Evolutionary conservation across 208 protist species (phyloP).

Genomic region (Crithidia brevicula): DNA sequence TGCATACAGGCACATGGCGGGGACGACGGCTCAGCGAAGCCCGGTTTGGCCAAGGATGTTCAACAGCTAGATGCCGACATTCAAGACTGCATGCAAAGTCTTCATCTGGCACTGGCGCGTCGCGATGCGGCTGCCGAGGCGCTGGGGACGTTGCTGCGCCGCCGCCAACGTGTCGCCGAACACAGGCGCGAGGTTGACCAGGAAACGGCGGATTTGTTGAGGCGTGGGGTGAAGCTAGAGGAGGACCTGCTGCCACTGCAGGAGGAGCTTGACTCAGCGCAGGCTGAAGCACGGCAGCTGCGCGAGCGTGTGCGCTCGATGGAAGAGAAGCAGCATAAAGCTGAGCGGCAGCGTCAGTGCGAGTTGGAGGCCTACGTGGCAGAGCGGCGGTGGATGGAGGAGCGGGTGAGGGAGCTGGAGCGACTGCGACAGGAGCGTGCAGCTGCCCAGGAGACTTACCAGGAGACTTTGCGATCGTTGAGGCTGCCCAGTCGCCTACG

Average conservation of each 20-base stretch:
- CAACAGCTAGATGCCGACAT: not conserved
- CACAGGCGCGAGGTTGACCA: not conserved
- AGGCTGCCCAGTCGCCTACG: not conserved
- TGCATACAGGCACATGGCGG: no score
- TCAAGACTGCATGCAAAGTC: not conserved
- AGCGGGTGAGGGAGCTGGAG: not conserved
- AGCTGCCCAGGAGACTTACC: not conserved
- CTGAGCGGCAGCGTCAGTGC: slow-evolving; percentile 1
- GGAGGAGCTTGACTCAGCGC: slow-evolving; percentile 1
- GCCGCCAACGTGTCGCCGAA: not conserved
- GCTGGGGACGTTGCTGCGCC: not conserved
- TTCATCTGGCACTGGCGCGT: slow-evolving; percentile 13
- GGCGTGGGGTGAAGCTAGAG: not conserved
- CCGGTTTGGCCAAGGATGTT: not conserved
- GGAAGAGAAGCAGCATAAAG: not conserved
- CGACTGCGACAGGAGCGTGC: not conserved
- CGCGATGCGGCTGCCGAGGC: slow-evolving; percentile 4
- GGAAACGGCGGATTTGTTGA: not conserved
- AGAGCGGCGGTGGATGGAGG: not conserved
- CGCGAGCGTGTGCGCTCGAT: not conserved
- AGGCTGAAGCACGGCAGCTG: not conserved
- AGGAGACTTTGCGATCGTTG: not conserved
- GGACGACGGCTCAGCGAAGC: not conserved
- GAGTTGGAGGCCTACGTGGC: slow-evolving; percentile 3
- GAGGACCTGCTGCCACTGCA: slow-evolving; percentile 1